Evolutionary conservation across 2,329 filamentous ascomycete species (phyloP).

Genomic region (Fusarium penzigii): DNA sequence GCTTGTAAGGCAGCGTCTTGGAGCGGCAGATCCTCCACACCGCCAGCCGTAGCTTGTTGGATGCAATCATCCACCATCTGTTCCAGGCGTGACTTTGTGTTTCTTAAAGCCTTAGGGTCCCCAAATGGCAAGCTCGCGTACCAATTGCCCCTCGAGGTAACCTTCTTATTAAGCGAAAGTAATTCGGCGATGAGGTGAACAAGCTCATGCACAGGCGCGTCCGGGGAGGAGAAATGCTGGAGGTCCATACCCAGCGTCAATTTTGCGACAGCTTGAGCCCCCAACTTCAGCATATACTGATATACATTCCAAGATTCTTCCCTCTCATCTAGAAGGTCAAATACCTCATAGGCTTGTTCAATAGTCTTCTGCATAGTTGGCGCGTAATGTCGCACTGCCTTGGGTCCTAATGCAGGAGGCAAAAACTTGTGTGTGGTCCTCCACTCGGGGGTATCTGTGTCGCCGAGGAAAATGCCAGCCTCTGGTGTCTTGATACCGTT

Average conservation of each 20-base stretch:
- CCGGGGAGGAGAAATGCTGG: slow-evolving; percentile 42
- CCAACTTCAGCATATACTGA: slow-evolving; percentile 52
- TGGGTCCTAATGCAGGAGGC: slow-evolving; percentile 58
- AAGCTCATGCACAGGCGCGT: slow-evolving; percentile 53
- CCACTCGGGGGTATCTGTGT: slow-evolving; percentile 54
- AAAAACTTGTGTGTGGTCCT: slow-evolving; percentile 60
- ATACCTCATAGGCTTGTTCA: slow-evolving; percentile 50
- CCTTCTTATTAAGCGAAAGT: slow-evolving; percentile 60
- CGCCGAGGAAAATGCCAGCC: slow-evolving; percentile 48
- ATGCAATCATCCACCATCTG: slow-evolving; percentile 41
- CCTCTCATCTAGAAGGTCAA: slow-evolving; percentile 51
- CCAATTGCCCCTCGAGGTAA: slow-evolving; percentile 56
- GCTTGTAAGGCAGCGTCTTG: slow-evolving; percentile 53
- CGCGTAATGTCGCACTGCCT: slow-evolving; percentile 61
- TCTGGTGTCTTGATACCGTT: slow-evolving; percentile 43
- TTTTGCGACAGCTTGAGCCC: slow-evolving; percentile 46
- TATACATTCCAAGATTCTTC: slow-evolving; percentile 51
- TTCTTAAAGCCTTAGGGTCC: slow-evolving; percentile 47
- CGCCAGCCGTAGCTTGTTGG: slow-evolving; percentile 36
- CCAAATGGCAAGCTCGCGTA: slow-evolving; percentile 59
- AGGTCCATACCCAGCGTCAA: slow-evolving; percentile 49
- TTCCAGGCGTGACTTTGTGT: slow-evolving; percentile 35
- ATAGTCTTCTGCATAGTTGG: slow-evolving; percentile 59
- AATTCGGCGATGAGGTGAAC: slow-evolving; percentile 50
- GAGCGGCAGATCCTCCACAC: slow-evolving; percentile 40